Conservation (phyloP, 2,329 filamentous ascomycete genomes). For the Nemania sp. region DNA sequence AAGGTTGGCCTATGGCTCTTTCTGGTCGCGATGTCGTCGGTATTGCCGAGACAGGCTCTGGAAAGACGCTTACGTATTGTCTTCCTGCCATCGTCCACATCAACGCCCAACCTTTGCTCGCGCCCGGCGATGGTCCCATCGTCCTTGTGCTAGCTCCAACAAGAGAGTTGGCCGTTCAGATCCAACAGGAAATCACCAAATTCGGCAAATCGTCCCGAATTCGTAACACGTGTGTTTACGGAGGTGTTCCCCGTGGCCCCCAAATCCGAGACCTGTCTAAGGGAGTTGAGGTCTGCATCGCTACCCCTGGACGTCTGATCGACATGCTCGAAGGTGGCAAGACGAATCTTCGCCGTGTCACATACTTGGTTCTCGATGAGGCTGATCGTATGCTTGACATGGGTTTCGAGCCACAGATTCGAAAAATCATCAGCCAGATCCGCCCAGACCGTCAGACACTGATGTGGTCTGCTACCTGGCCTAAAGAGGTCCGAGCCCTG, state of each 20-base stretch:
- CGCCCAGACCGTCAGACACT: constrained; percentile 97
- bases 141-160: constrained; percentile 95
- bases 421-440: constrained; percentile 98
- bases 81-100: constrained; percentile 98
- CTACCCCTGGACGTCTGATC: constrained; percentile 94
- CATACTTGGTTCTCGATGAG: constrained; percentile 97
- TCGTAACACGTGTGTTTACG: constrained; percentile 98
- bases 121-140: constrained; percentile 93
- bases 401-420: constrained; percentile 99
- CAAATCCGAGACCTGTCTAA: constrained; percentile 94
- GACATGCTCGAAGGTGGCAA: constrained; percentile 98
- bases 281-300: constrained; percentile 98
- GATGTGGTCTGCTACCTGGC: constrained; percentile 99
- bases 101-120: constrained; percentile 95
- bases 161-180: constrained; percentile 97
- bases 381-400: constrained; percentile 99
- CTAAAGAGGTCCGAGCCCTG: constrained; percentile 94
- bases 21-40: constrained; percentile 97
- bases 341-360: constrained; percentile 97
- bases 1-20: constrained; percentile 98
- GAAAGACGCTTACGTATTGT: constrained; percentile 98
- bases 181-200: constrained; percentile 97
- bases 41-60: constrained; percentile 98
- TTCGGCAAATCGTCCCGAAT: constrained; percentile 98
- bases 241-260: constrained; percentile 95